Evolutionary conservation across 208 protist species (phyloP).

Genomic region (Sergeia podlipaevii): DNA sequence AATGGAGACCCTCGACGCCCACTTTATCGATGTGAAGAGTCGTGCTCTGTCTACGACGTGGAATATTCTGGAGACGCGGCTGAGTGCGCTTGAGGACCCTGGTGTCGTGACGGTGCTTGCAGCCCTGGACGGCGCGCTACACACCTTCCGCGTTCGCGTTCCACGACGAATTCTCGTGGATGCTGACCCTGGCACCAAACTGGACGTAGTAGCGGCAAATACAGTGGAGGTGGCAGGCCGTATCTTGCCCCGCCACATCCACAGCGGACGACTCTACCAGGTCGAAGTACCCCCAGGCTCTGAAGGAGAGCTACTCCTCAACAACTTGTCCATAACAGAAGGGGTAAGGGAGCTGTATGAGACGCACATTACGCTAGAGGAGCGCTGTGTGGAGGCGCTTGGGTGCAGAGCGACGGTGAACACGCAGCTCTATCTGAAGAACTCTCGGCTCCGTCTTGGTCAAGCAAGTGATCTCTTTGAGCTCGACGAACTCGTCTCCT

Average conservation of each 20-base stretch:
- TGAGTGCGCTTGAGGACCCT: constrained; percentile 42
- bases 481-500: constrained; percentile 59
- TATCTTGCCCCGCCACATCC: constrained; percentile 56
- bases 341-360: constrained; percentile 78
- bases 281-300: constrained; percentile 44
- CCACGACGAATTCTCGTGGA: constrained; percentile 66
- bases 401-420: constrained; percentile 69
- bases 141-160: constrained; percentile 67
- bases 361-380: constrained; percentile 44
- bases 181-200: constrained; percentile 22
- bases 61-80: constrained; percentile 82
- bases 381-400: constrained; percentile 51
- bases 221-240: constrained; percentile 29
- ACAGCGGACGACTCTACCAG: constrained; percentile 39
- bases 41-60: constrained; percentile 64
- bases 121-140: constrained; percentile 50
- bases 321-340: constrained; percentile 53
- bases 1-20: constrained; percentile 31
- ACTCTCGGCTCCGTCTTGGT: constrained; percentile 22
- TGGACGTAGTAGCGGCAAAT: constrained; percentile 2
- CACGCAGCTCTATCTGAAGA: constrained; percentile 43
- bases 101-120: constrained; percentile 63
- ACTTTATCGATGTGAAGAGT: constrained; percentile 82
- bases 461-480: no score
- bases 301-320: constrained; percentile 66